phyloP scores from a whole-genome alignment of 1,284 basidiomycete species.

The Marasmius sp. region DNA sequence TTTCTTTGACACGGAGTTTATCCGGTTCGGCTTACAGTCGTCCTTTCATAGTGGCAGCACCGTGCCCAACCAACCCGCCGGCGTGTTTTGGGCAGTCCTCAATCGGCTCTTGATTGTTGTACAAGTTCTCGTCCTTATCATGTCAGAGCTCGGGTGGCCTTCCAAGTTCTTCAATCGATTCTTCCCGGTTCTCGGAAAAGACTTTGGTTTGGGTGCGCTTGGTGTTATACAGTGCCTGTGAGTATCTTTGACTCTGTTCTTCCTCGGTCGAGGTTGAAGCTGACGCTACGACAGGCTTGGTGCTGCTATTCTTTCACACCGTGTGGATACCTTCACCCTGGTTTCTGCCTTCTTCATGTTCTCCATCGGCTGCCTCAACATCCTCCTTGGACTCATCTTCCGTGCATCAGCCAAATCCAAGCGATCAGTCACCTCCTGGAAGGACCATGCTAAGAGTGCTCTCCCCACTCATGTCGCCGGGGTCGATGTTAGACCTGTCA shows the following conservation, averaged over 20 bases:
- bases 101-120: constrained; percentile 83
- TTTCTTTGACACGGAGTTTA: constrained; percentile 2
- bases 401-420: constrained; percentile 60
- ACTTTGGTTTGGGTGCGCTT: constrained; percentile 81
- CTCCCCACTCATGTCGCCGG: constrained; percentile 48
- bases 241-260: constrained; percentile 26
- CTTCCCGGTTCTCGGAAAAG: constrained; percentile 81
- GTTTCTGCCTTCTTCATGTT: constrained; percentile 88
- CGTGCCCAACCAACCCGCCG: constrained; percentile 87
- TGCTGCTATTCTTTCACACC: constrained; percentile 81
- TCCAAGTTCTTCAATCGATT: constrained; percentile 73
- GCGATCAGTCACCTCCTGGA: constrained; percentile 65
- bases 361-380: constrained; percentile 80
- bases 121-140: constrained; percentile 74
- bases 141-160: constrained; percentile 83
- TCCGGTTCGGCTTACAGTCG: constrained; percentile 11
- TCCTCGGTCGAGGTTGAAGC: constrained; percentile 5
- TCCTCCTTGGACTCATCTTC: constrained; percentile 75
- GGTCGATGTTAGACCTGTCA: constrained; percentile 29
- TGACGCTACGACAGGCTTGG: constrained; percentile 52
- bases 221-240: constrained; percentile 83
- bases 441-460: constrained; percentile 50
- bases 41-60: constrained; percentile 59
- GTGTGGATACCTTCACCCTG: constrained; percentile 82
- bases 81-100: constrained; percentile 86